Percentiles rank a stretch among this genome's conserved stretches.
Conservation (phyloP, 805 yeast species). For the Kodamaea neixiangensis region DNA sequence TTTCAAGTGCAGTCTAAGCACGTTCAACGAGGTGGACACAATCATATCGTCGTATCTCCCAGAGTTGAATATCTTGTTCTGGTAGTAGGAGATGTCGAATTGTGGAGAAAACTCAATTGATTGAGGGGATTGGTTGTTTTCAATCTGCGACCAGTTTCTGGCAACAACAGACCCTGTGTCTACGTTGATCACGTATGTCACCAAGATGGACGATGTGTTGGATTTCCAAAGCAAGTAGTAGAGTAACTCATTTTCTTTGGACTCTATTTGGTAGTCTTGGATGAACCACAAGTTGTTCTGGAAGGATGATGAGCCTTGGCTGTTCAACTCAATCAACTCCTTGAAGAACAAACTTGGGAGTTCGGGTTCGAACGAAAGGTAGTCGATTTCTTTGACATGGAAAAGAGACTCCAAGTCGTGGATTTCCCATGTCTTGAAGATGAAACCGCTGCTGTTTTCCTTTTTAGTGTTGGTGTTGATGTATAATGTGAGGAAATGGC, state of each 20-base stretch:
- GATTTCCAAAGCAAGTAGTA: constrained; percentile 61
- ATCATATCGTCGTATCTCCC: constrained; percentile 50
- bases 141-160: constrained; percentile 18
- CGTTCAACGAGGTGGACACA: constrained; percentile 52
- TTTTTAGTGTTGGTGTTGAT: constrained; percentile 17
- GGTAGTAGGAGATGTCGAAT: constrained; percentile 40
- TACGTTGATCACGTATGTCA: constrained; percentile 17
- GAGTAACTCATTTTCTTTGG: constrained; percentile 2
- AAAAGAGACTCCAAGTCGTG: constrained; percentile 4
- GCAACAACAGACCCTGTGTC: constrained; percentile 16
- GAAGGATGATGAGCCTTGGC: constrained; percentile 4
- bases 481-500: constrained; percentile 20
- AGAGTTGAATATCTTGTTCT: constrained; percentile 49
- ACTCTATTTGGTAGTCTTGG: constrained; percentile 32
- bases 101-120: constrained; percentile 25
- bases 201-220: constrained; percentile 49
- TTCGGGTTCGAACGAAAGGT: constrained; percentile 22
- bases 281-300: constrained; percentile 43
- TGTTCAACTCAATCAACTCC: constrained; percentile 1
- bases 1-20: constrained; percentile 46
- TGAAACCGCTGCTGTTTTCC: constrained; percentile 19
- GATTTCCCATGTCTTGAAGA: constrained; percentile 27
- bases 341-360: constrained; percentile 13
- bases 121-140: constrained; percentile 11
- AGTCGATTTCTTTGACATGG: constrained; percentile 15